Evolutionary conservation across 345 rosid genomes (phyloP).

Genomic region (Fremontodendron californicum): DNA sequence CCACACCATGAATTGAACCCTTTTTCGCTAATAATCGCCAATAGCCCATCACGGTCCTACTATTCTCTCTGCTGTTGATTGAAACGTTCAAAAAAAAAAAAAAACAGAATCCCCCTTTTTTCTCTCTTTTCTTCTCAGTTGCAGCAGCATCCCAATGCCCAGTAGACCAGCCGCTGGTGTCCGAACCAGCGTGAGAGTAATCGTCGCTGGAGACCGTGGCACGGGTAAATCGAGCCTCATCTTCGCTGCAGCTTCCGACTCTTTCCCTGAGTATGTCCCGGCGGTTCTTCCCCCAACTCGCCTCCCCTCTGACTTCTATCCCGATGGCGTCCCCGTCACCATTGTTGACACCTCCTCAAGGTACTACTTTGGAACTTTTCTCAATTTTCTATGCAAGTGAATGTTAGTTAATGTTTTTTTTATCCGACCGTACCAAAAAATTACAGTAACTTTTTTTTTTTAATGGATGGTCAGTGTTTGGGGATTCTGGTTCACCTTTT

Average conservation of each 20-base stretch:
- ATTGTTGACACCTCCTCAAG: constrained; percentile 78
- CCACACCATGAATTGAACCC: background rate
- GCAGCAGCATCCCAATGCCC: constrained; percentile 31
- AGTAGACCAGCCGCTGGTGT: constrained; percentile 44
- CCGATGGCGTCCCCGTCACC: constrained; percentile 72
- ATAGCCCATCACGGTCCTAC: background rate
- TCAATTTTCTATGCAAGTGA: background rate
- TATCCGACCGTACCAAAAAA: background rate
- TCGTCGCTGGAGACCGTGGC: constrained; percentile 69
- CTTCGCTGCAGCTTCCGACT: constrained; percentile 57
- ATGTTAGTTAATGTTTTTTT: background rate
- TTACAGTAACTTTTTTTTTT: background rate
- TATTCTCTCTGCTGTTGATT: background rate
- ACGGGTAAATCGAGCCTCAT: constrained; percentile 82
- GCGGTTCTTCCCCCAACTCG: constrained; percentile 62
- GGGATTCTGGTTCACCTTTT: background rate
- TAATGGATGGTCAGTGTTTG: background rate
- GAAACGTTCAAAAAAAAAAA: background rate
- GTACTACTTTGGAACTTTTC: constrained; percentile 21
- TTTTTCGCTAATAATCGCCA: background rate
- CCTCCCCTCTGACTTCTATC: constrained; percentile 66
- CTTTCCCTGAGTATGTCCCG: constrained; percentile 60
- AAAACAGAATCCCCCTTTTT: background rate
- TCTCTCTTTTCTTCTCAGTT: background rate
- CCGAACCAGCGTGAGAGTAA: constrained; percentile 55